A percentile compares a stretch with the other conserved stretches of the same genome.
These are phyloP conservation scores for Sporodiniella umbellata DNA, from an alignment of 371 early-diverging fungal genomes.

Conservation along the genomic window DNA sequence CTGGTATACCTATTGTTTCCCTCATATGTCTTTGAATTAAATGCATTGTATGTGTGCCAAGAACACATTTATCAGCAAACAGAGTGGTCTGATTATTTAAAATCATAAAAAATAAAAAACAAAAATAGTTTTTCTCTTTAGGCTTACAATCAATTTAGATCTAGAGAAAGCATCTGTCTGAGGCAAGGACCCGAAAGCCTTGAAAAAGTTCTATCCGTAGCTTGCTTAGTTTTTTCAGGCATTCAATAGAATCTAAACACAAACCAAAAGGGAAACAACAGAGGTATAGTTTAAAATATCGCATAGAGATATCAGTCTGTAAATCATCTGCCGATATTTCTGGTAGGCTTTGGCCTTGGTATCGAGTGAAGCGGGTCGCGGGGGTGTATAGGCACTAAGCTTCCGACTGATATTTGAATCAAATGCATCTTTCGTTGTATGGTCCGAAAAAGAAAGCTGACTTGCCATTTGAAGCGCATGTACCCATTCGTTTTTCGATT, in stretches of 20 bases:
- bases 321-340: constrained; percentile 15
- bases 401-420: constrained; percentile 69
- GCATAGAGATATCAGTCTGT: constrained; percentile 30
- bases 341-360: constrained; percentile 35
- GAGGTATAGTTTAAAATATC: constrained; percentile 29
- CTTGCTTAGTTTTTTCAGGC: constrained; percentile 55
- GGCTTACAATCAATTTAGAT: constrained; percentile 45
- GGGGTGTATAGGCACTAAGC: constrained; percentile 66
- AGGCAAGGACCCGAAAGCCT: constrained; percentile 41
- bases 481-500: constrained; percentile 25
- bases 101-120: background rate
- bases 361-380: constrained; percentile 58
- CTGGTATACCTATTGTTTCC: constrained; percentile 29
- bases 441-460: background rate
- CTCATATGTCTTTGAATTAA: constrained; percentile 25
- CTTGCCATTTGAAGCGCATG: background rate
- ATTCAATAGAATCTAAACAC: constrained; percentile 17
- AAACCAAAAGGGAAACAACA: constrained; percentile 37
- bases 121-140: background rate
- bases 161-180: constrained; percentile 56
- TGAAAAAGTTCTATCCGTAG: constrained; percentile 33
- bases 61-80: constrained; percentile 31
- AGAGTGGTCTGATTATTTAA: constrained; percentile 17
- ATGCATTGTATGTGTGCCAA: constrained; percentile 25
- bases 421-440: constrained; percentile 42